Evolutionary conservation across 345 rosid species (phyloP).

Genomic region (Cardamine occulta): DNA sequence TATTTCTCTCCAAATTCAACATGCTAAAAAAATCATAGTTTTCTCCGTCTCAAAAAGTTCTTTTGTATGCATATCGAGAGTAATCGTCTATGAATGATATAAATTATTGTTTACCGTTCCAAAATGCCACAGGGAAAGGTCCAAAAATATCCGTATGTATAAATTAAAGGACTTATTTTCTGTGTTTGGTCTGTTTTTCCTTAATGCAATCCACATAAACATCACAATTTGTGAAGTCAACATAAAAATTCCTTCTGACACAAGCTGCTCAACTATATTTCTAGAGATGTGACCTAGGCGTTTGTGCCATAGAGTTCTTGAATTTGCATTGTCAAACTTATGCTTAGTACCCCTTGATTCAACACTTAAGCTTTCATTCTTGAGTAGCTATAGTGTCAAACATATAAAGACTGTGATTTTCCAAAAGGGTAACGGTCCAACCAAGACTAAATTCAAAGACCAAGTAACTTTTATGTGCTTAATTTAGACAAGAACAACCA

Average conservation of each 20-base stretch:
- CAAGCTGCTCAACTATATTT: background rate
- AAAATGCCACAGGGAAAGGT: background rate
- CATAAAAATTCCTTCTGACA: slow-evolving; percentile 2
- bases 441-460: no score
- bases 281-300: slow-evolving; percentile 10
- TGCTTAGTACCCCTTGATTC: background rate
- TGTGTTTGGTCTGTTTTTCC: background rate
- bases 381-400: no score
- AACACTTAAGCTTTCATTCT: background rate
- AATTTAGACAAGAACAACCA: no score
- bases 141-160: background rate
- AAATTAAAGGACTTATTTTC: no score
- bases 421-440: no score
- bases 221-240: background rate
- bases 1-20: background rate
- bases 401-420: no score
- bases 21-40: no score
- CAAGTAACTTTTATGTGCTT: no score
- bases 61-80: background rate
- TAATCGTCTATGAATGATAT: background rate
- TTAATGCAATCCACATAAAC: slow-evolving; percentile 4
- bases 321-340: background rate
- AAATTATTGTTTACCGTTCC: background rate
- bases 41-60: background rate
- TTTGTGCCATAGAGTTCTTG: background rate